Conservation (phyloP, 108 stramenopile species). For the Skeletonema menzelii region DNA sequence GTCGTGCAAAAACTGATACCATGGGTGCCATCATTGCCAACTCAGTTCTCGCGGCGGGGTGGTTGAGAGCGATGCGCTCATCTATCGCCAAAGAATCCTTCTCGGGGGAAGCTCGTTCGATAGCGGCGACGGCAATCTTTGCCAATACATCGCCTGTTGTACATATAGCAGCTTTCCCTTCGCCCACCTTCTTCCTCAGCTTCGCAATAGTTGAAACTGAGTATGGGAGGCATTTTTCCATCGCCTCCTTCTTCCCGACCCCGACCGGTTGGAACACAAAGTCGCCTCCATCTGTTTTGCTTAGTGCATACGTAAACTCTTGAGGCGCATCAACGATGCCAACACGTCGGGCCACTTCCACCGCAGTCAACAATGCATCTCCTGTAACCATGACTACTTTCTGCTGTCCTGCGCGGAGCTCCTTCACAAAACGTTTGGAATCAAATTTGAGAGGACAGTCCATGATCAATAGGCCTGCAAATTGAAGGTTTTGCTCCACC, state of each 20-base stretch:
- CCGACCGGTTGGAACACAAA: conserved; percentile 28
- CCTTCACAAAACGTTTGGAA: conserved; percentile 80
- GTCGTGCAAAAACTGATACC: conserved; percentile 93
- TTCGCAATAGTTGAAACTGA: conserved; percentile 23
- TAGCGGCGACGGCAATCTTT: conserved; percentile 43
- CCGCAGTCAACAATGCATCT: conserved; percentile 93
- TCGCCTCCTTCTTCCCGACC: not conserved
- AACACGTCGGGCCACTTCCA: conserved; percentile 89
- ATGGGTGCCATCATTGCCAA: conserved; percentile 71
- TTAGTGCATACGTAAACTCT: conserved; percentile 41
- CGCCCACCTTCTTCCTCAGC: conserved; percentile 38
- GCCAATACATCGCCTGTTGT: conserved; percentile 61
- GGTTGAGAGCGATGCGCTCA: conserved; percentile 57
- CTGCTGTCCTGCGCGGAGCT: conserved; percentile 73
- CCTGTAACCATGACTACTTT: conserved; percentile 94
- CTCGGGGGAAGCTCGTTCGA: conserved; percentile 17
- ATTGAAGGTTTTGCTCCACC: conserved; percentile 72
- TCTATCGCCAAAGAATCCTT: conserved; percentile 9
- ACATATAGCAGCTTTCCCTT: conserved; percentile 50
- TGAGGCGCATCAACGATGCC: conserved; percentile 56
- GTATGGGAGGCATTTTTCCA: conserved; percentile 20
- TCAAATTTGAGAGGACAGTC: conserved; percentile 94
- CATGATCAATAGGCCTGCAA: conserved; percentile 93
- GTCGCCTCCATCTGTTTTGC: not conserved
- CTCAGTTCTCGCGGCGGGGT: conserved; percentile 54